Conservation (phyloP, 2,329 filamentous ascomycete genomes). For the Aspergillus tubingensis region DNA sequence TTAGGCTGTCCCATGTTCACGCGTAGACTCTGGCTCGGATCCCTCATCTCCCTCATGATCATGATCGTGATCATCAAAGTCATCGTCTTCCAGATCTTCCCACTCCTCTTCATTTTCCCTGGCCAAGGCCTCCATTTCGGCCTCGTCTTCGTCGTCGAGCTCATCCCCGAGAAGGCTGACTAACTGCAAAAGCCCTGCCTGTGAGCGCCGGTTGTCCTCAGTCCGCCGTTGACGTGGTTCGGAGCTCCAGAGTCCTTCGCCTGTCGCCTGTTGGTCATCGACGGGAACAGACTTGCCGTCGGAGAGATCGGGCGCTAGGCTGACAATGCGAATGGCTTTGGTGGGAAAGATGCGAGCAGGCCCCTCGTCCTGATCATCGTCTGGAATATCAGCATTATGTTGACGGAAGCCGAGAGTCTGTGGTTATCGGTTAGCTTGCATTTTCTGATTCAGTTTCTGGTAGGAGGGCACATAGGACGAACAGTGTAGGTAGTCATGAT, state of each 20-base stretch:
- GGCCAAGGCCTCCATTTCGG: conserved; percentile 9
- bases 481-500: conserved; percentile 51
- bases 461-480: conserved; percentile 13
- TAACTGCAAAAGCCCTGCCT: conserved; percentile 27
- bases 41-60: background rate
- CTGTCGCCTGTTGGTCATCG: background rate
- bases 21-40: background rate
- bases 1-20: background rate
- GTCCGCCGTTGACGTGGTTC: conserved; percentile 12
- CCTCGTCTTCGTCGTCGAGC: conserved; percentile 18
- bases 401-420: conserved; percentile 37
- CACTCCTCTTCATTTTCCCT: conserved; percentile 6
- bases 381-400: conserved; percentile 19
- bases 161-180: conserved; percentile 31
- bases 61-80: conserved; percentile 6
- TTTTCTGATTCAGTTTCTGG: background rate
- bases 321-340: conserved; percentile 45
- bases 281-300: conserved; percentile 1
- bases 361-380: conserved; percentile 23
- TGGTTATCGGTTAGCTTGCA: conserved; percentile 16
- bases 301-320: conserved; percentile 35
- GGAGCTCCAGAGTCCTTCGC: conserved; percentile 9
- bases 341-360: conserved; percentile 40
- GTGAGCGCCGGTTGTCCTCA: conserved; percentile 23
- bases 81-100: conserved; percentile 6